Evolutionary conservation across 768 basidiomycete genomes (phyloP), one percentile per base, ranked within the genome.

Genomic region (Lactarius pseudohatsudake): DNA sequence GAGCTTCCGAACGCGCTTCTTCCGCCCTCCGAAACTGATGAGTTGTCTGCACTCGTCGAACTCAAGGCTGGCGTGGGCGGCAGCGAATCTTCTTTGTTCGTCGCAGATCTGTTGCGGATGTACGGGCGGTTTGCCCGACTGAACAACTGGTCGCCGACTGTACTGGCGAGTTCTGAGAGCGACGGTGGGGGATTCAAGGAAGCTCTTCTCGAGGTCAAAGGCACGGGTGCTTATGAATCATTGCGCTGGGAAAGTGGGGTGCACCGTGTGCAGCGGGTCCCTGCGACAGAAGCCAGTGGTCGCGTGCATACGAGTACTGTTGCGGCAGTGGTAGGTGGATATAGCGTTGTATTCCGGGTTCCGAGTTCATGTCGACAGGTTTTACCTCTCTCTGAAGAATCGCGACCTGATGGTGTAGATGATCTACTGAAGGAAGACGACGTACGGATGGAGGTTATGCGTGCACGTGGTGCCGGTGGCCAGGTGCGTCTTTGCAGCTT

Each of bases 401-500:
- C 81, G 0, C 74, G 79, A 0, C 74, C 80, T 1, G 74, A 76
- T 34, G 76, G 74, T 4, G 77, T 82, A 8, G 85, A 91, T n/a
- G 83, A 87, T 20, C 80, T 96, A 0, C 87, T 93, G 70, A 79
- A 81, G 16, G 87, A 96, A 79, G 90, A 91, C 61, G 97, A 99
- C 59, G 86, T 98, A 36, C 90, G 85, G 71, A 74, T 94, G 4
- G 96, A 98, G 75, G 94, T 97, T 57, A 97, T 98, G 95, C 88
- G 97, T 30, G 85, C 97, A 0, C 81, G 94, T n/a, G 97, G 97
- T 30, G 96, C 97, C 8, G 97, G 97, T 55, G 96, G 97, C 18
- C 96, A 97, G 82, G 93, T 93, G 67, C 61, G 80, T 72, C 28
- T n/a, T 15, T n/a, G 4, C 1, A 26, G 1, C 40, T 30, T 32